Evolutionary conservation across 345 rosid genomes (phyloP).

Genomic region (Arabidopsis arenosa): DNA sequence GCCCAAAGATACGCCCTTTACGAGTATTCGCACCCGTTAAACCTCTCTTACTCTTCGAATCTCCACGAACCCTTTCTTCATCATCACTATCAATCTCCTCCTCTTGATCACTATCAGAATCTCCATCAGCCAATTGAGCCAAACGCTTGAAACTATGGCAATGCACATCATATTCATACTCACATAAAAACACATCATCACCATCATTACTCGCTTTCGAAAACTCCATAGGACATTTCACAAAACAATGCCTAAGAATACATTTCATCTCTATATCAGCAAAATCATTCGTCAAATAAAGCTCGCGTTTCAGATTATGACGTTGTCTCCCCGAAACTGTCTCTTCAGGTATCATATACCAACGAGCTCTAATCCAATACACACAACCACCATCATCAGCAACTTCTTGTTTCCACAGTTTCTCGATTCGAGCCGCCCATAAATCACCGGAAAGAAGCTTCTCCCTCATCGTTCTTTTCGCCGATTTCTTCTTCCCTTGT

Average conservation of each 20-base stretch:
- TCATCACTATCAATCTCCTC: constrained; percentile 64
- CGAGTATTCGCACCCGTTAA: constrained; percentile 68
- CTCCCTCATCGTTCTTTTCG: constrained; percentile 73
- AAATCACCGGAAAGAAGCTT: constrained; percentile 85
- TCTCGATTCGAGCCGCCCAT: constrained; percentile 84
- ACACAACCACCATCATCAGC: constrained; percentile 56
- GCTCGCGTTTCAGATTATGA: constrained; percentile 83
- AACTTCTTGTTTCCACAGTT: constrained; percentile 79
- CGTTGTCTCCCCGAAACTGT: constrained; percentile 80
- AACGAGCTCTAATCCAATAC: constrained; percentile 74
- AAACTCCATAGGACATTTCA: constrained; percentile 74
- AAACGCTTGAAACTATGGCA: constrained; percentile 92
- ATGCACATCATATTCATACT: constrained; percentile 86
- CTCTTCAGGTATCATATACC: constrained; percentile 95
- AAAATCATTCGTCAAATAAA: constrained; percentile 79
- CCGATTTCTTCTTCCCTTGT: constrained; percentile 66
- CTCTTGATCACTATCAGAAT: constrained; percentile 67
- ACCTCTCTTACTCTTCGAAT: constrained; percentile 48
- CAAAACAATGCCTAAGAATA: constrained; percentile 78
- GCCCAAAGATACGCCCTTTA: constrained; percentile 80
- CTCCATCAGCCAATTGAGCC: constrained; percentile 59
- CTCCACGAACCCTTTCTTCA: constrained; percentile 46
- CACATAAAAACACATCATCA: constrained; percentile 89
- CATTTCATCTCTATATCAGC: constrained; percentile 91
- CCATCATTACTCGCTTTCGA: constrained; percentile 72